Base-by-base conservation (phyloP, 2,329 filamentous ascomycete species). In the Aspergillus tanneri region DNA sequence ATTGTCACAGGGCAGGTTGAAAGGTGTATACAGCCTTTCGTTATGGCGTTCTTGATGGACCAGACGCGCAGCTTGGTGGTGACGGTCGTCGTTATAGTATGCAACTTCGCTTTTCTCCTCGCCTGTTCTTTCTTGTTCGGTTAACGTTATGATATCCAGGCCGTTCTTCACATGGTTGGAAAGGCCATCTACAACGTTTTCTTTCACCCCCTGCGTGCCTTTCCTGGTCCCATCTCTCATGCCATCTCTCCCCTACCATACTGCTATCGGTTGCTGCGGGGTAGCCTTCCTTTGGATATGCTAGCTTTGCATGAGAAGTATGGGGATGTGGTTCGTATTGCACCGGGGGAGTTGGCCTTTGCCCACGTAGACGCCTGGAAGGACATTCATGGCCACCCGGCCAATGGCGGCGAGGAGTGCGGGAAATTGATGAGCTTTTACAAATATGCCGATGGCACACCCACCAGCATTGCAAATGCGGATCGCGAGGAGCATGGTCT, bases 271-370 rank as follows among this genome's bases (percentile, higher is more conserved):
- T 30, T 46, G 1, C 9, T 58, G 5, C 36, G 43, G 12, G 64
- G 64, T 1, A 36, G 11, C 0, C 38, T 46, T 1, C 27, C 50
- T 7, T 55, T 50, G 12, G 16, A 21, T 4, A 34, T 49, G 1
- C 43, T 50, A 28, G 18, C 37, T 3, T 43, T 66, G 10, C 64
- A 68, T 43, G 53, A 62, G 0, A 43, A 55, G 27, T 66, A 68
- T 43, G 65, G 65, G 5, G 34, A 53, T 6, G 49, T 65, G 2
- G 59, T 69, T 4, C 63, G 66, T 2, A 55, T 66, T 14, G 56
- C 58, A 1, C 66, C 66, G 1, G 52, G 63, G 23, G 64, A 67
- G 21, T 49, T 67, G 9, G 60, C 62, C 0, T 65, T 61, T 19
- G 55, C 43, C 21, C 41, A 55, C 3, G 46, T 53, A 7, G 48